These are phyloP conservation scores for Allomyces macrogynus DNA, from an alignment of 192 early-diverging fungal species.

Conservation along the genomic window DNA sequence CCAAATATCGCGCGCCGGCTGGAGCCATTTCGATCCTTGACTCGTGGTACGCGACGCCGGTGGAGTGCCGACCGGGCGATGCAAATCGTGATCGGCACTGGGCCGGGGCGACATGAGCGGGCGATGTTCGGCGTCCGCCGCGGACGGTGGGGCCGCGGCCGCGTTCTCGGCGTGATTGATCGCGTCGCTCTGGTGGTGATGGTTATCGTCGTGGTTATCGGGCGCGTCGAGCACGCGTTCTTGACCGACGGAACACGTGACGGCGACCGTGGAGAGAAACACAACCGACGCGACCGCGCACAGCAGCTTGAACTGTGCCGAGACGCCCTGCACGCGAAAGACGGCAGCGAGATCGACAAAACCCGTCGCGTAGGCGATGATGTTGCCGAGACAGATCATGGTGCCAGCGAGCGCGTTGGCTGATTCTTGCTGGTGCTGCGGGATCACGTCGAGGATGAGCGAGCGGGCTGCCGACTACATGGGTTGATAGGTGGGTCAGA, in stretches of 20 bases:
- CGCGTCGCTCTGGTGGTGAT: conserved; percentile 5
- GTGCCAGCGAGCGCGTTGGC: conserved; percentile 70
- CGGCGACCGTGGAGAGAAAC: conserved; percentile 28
- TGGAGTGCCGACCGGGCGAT: too few relatives aligned
- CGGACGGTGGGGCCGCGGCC: too few relatives aligned
- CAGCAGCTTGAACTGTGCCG: conserved; percentile 57
- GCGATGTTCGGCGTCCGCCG: too few relatives aligned
- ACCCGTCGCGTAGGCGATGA: conserved; percentile 69
- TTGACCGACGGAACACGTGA: conserved; percentile 43
- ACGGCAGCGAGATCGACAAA: conserved; percentile 49
- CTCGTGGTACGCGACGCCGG: too few relatives aligned
- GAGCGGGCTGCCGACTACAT: conserved; percentile 40
- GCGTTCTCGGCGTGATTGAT: neutral
- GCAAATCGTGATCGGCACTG: too few relatives aligned
- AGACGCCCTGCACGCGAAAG: conserved; percentile 42
- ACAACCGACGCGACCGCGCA: conserved; percentile 46
- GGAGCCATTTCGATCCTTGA: too few relatives aligned
- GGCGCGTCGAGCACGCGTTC: conserved; percentile 17
- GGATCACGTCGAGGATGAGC: conserved; percentile 65
- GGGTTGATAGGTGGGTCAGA: too few relatives aligned
- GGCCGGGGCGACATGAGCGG: too few relatives aligned
- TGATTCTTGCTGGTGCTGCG: conserved; percentile 54
- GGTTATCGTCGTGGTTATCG: conserved; percentile 18
- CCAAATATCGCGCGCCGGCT: too few relatives aligned
- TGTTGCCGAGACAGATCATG: conserved; percentile 65